Percentiles rank a stretch among this genome's conserved stretches.
Conservation (phyloP, 495 filamentous ascomycete species). For the Parathielavia appendiculata region DNA sequence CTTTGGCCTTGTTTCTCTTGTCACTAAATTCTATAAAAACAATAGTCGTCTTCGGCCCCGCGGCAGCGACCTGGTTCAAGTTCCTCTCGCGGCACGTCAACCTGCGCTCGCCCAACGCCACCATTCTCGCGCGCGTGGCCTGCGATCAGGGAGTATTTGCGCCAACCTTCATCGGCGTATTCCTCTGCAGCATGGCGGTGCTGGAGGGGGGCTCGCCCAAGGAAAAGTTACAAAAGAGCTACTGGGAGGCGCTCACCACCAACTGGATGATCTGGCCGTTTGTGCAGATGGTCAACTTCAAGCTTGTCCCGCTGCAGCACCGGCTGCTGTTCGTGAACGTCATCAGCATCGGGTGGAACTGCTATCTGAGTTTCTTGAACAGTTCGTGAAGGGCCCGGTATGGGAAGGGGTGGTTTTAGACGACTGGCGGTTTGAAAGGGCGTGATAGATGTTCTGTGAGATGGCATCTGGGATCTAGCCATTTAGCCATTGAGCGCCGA, state of each 20-base stretch:
- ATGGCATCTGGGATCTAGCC: not conserved
- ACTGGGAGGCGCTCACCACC: conserved; percentile 62
- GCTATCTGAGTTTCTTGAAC: conserved; percentile 83
- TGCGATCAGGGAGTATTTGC: conserved; percentile 86
- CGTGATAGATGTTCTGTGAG: not conserved
- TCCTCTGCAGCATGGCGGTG: conserved; percentile 79
- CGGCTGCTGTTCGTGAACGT: conserved; percentile 86
- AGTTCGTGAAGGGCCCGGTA: conserved; percentile 29
- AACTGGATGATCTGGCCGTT: conserved; percentile 93
- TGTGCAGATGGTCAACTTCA: conserved; percentile 89
- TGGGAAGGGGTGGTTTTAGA: not conserved
- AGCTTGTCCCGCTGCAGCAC: conserved; percentile 79
- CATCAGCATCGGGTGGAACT: conserved; percentile 85
- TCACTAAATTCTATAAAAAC: conserved; percentile 3
- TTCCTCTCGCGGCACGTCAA: conserved; percentile 63
- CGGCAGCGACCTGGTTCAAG: conserved; percentile 82
- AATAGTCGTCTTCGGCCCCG: conserved; percentile 82
- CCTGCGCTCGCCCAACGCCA: conserved; percentile 57
- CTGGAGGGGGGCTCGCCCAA: conserved; percentile 70
- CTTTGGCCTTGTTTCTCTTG: not conserved
- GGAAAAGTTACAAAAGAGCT: conserved; percentile 67
- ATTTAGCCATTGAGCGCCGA: not conserved
- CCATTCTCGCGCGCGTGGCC: conserved; percentile 75
- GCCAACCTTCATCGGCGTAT: conserved; percentile 70
- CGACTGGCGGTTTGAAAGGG: not conserved